Evolutionary conservation across 768 basidiomycete genomes (phyloP).

Genomic region (Dioszegia aurantiaca): DNA sequence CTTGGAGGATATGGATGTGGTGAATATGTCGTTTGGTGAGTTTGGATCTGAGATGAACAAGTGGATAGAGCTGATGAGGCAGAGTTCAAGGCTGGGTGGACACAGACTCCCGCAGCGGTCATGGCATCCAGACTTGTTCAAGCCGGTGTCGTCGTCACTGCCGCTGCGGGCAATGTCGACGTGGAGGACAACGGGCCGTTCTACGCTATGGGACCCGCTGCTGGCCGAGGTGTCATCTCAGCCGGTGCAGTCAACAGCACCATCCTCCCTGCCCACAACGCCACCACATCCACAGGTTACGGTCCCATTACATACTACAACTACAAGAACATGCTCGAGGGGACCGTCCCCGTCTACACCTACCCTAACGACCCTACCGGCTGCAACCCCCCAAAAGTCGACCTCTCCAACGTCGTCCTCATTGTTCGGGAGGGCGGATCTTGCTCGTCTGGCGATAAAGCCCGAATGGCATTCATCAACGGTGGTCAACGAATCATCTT

Average conservation of each 20-base stretch:
- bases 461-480: constrained; percentile 19
- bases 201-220: constrained; percentile 61
- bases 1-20: constrained; percentile 61
- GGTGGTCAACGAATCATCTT: constrained; percentile 36
- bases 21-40: constrained; percentile 66
- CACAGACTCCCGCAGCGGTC: constrained; percentile 59
- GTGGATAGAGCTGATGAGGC: constrained; percentile 1
- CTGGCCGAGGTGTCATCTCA: constrained; percentile 60
- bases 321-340: constrained; percentile 57
- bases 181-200: constrained; percentile 58
- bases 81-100: constrained; percentile 62
- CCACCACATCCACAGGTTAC: constrained; percentile 57
- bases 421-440: constrained; percentile 62
- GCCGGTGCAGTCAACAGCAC: constrained; percentile 53
- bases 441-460: constrained; percentile 56
- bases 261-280: constrained; percentile 61
- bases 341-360: constrained; percentile 59
- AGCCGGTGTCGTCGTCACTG: constrained; percentile 63
- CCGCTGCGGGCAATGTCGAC: constrained; percentile 64
- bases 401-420: constrained; percentile 61
- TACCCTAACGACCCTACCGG: constrained; percentile 63
- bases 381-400: constrained; percentile 52
- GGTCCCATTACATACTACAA: constrained; percentile 58
- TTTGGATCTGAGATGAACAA: background rate
- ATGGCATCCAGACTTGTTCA: constrained; percentile 62